Evolutionary conservation across 2,329 filamentous ascomycete genomes (phyloP).

Genomic region (Fusarium mundagurra): DNA sequence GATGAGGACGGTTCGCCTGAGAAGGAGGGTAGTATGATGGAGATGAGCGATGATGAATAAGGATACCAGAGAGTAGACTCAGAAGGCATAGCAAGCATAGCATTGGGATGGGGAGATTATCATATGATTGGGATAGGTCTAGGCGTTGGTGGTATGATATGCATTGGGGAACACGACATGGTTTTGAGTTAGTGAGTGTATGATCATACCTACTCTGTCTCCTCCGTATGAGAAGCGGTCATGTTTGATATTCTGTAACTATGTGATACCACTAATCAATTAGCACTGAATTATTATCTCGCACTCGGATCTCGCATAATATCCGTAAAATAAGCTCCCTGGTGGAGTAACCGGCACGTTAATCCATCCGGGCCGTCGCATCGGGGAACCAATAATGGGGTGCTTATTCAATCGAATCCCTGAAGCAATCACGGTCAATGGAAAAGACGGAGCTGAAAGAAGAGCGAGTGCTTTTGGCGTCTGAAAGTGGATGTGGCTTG

Average conservation of each 20-base stretch:
- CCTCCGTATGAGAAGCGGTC: not conserved
- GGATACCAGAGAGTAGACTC: not conserved
- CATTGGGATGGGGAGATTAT: constrained; percentile 11
- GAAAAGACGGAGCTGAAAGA: constrained; percentile 5
- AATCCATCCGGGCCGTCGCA: constrained; percentile 23
- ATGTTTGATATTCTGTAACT: not conserved
- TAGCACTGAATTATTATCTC: not conserved
- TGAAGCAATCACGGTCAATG: constrained; percentile 7
- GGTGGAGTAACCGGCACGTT: constrained; percentile 26
- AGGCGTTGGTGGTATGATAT: constrained; percentile 28
- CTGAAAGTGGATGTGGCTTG: constrained; percentile 21
- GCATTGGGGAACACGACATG: not conserved
- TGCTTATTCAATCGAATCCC: constrained; percentile 34
- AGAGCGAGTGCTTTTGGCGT: constrained; percentile 11
- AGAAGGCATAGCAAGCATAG: not conserved
- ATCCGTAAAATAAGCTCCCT: not conserved
- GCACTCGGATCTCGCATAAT: constrained; percentile 17
- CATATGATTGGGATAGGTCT: constrained; percentile 19
- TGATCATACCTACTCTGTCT: not conserved
- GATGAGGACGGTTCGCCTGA: constrained; percentile 49
- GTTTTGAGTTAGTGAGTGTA: not conserved
- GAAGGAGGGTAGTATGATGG: constrained; percentile 61
- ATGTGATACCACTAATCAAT: not conserved
- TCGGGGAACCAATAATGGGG: constrained; percentile 25
- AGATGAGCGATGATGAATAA: constrained; percentile 64